phyloP scores from a whole-genome alignment of 768 basidiomycete species.

The Pholiota microspora region DNA sequence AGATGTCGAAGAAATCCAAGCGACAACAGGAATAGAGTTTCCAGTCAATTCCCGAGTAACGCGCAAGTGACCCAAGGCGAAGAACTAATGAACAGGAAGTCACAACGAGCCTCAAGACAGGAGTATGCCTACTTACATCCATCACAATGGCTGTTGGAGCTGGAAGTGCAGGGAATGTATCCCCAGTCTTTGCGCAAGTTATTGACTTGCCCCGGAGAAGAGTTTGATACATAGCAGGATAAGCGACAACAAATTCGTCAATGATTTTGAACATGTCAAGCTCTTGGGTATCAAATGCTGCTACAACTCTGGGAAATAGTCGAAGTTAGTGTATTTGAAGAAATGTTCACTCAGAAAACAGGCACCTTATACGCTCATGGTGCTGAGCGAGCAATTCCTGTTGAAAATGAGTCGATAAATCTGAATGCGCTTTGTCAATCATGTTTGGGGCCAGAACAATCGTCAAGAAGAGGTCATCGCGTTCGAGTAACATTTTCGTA shows the following conservation, averaged over 20 bases:
- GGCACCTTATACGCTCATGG: neutral
- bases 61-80: neutral
- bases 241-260: neutral
- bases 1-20: neutral
- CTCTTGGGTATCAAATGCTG: neutral
- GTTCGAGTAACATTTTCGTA: slow-evolving; percentile 7
- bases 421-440: slow-evolving; percentile 6
- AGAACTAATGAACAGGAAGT: no score
- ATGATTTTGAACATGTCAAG: neutral
- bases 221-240: slow-evolving; percentile 4
- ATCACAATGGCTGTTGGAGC: slow-evolving; percentile 8
- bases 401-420: slow-evolving; percentile 5
- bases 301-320: neutral
- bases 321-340: neutral
- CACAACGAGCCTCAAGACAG: no score
- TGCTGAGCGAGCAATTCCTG: neutral
- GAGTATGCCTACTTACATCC: slow-evolving; percentile 11
- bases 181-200: slow-evolving; percentile 10
- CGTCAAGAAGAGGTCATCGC: slow-evolving; percentile 6
- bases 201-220: slow-evolving; percentile 7
- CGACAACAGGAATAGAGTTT: neutral
- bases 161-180: slow-evolving; percentile 5
- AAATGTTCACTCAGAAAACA: neutral
- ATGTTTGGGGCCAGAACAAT: slow-evolving; percentile 4
- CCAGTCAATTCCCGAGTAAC: slow-evolving; percentile 5